These are phyloP conservation scores for Apiosordaria backusii DNA, from an alignment of 495 filamentous ascomycete genomes.

Conservation along the genomic window DNA sequence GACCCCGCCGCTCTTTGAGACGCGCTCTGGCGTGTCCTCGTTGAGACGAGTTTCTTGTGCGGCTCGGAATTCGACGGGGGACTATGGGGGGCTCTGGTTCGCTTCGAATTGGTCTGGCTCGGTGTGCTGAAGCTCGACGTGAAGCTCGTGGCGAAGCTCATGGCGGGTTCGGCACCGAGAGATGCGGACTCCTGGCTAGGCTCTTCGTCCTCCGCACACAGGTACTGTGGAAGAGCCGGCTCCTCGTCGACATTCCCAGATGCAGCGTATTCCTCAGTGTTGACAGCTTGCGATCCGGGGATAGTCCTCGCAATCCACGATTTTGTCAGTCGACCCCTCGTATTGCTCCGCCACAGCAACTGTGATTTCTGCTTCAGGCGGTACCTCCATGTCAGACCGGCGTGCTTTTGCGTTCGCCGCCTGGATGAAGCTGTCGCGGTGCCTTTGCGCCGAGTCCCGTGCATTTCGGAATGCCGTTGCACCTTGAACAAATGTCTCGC, in stretches of 20 bases:
- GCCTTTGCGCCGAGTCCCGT: conserved; percentile 17
- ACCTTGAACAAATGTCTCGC: conserved; percentile 2
- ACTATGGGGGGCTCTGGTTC: conserved; percentile 14
- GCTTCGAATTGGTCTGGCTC: conserved; percentile 11
- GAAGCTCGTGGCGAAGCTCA: conserved; percentile 13
- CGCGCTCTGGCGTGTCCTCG: conserved; percentile 11
- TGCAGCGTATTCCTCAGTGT: conserved; percentile 7
- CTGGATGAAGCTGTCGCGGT: conserved; percentile 23
- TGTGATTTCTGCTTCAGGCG: conserved; percentile 9
- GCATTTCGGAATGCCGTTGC: conserved; percentile 22
- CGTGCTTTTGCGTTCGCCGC: conserved; percentile 23
- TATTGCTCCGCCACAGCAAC: conserved; percentile 11
- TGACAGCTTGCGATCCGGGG: conserved; percentile 12
- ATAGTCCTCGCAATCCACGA: conserved; percentile 13
- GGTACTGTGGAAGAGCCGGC: conserved; percentile 9
- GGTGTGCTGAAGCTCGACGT: conserved; percentile 10
- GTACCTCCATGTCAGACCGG: conserved; percentile 8
- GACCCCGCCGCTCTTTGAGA: conserved; percentile 15
- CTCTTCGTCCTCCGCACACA: conserved; percentile 12
- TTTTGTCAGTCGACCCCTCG: conserved; percentile 14
- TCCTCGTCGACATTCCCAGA: conserved; percentile 8
- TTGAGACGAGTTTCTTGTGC: conserved; percentile 12
- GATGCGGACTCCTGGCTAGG: conserved; percentile 14
- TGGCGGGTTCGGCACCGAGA: conserved; percentile 8
- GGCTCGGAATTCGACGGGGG: conserved; percentile 12